phyloP scores from a whole-genome alignment of 257 asterid genomes.

The Solanum infundibuliforme region DNA sequence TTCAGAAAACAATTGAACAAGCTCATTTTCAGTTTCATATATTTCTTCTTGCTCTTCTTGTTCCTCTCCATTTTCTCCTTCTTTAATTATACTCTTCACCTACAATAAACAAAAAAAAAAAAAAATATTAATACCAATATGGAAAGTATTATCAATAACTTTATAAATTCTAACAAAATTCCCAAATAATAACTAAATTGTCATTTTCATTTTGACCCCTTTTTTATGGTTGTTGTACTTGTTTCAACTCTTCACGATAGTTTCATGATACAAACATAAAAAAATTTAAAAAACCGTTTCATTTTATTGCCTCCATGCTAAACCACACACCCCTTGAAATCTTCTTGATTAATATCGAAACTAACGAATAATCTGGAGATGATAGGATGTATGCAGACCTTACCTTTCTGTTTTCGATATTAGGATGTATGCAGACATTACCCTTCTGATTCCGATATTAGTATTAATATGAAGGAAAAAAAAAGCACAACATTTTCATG shows the following conservation, averaged over 20 bases:
- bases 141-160: neutral
- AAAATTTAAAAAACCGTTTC: neutral
- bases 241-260: slow-evolving; percentile 37
- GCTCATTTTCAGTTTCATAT: slow-evolving; percentile 68
- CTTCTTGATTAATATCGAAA: neutral
- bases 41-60: slow-evolving; percentile 43
- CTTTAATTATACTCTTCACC: slow-evolving; percentile 39
- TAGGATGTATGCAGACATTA: neutral
- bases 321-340: neutral
- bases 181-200: neutral
- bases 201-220: slow-evolving; percentile 2
- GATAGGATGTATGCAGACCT: neutral
- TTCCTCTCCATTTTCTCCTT: slow-evolving; percentile 10
- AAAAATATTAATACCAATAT: neutral
- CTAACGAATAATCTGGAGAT: neutral
- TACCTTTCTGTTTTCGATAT: fast-evolving
- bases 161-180: neutral
- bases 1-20: slow-evolving; percentile 60
- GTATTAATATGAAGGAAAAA: fast-evolving
- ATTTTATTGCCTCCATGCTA: slow-evolving; percentile 13
- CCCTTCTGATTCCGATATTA: too few species aligned
- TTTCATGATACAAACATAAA: slow-evolving; percentile 17
- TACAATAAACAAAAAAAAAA: slow-evolving; percentile 4
- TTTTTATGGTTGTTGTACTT: slow-evolving; percentile 32
- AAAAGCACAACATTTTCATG: neutral